These are phyloP conservation scores for Thalassiosira exigua DNA, from an alignment of 352 stramenopile genomes.

Conservation along the genomic window DNA sequence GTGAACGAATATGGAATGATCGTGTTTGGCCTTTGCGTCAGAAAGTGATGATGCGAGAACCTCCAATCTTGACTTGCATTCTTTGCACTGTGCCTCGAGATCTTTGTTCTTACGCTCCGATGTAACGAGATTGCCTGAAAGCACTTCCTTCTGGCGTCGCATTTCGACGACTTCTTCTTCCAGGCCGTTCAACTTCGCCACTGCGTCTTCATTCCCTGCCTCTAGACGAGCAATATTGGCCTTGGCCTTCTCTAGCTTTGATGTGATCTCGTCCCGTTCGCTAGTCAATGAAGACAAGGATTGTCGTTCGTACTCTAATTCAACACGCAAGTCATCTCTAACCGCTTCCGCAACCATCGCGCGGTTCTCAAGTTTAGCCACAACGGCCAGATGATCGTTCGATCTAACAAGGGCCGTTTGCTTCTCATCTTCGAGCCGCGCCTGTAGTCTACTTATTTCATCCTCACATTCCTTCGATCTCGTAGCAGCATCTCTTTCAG, in stretches of 20 bases:
- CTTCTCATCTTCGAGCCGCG: background rate
- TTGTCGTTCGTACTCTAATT: background rate
- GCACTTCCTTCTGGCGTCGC: background rate
- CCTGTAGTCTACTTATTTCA: background rate
- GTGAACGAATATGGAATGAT: background rate
- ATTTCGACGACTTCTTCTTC: background rate
- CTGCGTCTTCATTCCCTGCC: background rate
- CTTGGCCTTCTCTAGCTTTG: background rate
- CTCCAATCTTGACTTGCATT: background rate
- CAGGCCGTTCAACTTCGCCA: background rate
- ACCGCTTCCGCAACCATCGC: background rate
- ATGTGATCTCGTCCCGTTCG: background rate
- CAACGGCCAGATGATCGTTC: background rate
- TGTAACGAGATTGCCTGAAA: background rate
- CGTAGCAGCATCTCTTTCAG: background rate
- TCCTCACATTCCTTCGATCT: slow-evolving; percentile 6
- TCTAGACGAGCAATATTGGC: background rate
- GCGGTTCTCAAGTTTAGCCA: background rate
- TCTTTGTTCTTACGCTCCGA: background rate
- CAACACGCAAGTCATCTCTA: background rate
- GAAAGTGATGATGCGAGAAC: background rate
- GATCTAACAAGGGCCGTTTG: background rate
- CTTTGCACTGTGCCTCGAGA: background rate
- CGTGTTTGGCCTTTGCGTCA: background rate
- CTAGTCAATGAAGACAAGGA: too few species aligned